These are phyloP conservation scores for Podila minutissima DNA, from an alignment of 192 early-diverging fungal species.

Conservation along the genomic window DNA sequence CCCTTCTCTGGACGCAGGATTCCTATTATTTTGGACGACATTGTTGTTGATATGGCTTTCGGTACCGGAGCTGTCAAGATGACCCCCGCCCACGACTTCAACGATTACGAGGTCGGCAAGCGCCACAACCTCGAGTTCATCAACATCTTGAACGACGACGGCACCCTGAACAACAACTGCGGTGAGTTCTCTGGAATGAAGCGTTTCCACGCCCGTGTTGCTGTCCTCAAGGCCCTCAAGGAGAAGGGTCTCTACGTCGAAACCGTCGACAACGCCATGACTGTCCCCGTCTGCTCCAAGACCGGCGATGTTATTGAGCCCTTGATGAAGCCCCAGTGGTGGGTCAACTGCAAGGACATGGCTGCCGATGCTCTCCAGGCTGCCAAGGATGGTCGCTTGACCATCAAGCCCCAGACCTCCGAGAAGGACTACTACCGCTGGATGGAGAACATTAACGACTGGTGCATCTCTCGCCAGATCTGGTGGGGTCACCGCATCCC, in stretches of 20 bases:
- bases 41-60: conserved; percentile 89
- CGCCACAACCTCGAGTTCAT: conserved; percentile 94
- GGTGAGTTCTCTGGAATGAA: conserved; percentile 90
- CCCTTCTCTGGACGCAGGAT: conserved; percentile 93
- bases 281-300: conserved; percentile 87
- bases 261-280: conserved; percentile 93
- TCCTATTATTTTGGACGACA: conserved; percentile 89
- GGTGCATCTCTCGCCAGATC: conserved; percentile 98
- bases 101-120: conserved; percentile 97
- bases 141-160: conserved; percentile 98
- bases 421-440: conserved; percentile 97
- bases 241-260: conserved; percentile 88
- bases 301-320: conserved; percentile 97
- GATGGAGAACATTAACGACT: conserved; percentile 96
- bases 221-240: conserved; percentile 89
- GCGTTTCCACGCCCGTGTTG: conserved; percentile 93
- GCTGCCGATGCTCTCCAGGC: conserved; percentile 80
- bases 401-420: conserved; percentile 85
- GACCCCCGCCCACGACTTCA: conserved; percentile 97
- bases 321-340: conserved; percentile 99
- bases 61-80: conserved; percentile 99
- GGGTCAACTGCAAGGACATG: conserved; percentile 92
- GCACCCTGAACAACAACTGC: conserved; percentile 91
- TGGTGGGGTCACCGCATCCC: conserved; percentile 99
- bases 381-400: conserved; percentile 81